Evolutionary conservation across 2,329 filamentous ascomycete genomes (phyloP).

Genomic region (Triangularia setosa): DNA sequence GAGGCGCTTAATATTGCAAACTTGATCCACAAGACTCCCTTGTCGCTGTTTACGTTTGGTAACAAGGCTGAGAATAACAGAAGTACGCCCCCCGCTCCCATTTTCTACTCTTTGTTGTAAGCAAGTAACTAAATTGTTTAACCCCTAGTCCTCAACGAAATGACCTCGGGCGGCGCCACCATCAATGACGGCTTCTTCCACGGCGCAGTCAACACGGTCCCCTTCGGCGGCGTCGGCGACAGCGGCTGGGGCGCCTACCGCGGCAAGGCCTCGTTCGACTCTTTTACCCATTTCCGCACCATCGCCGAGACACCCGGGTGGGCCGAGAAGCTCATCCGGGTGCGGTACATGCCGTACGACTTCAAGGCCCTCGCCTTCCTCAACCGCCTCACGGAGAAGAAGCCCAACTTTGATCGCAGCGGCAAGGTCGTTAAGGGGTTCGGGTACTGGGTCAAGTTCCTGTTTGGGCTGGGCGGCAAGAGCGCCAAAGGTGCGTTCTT

Average conservation of each 20-base stretch:
- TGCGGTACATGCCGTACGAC: conserved; percentile 65
- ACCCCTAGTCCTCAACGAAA: conserved; percentile 51
- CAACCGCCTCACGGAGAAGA: conserved; percentile 39
- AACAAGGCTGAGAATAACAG: conserved; percentile 72
- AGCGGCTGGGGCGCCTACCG: conserved; percentile 75
- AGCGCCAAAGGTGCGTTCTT: conserved; percentile 47
- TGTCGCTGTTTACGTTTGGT: conserved; percentile 83
- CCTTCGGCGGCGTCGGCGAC: conserved; percentile 80
- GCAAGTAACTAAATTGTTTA: conserved; percentile 9
- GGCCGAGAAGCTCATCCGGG: conserved; percentile 62
- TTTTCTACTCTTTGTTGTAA: not conserved
- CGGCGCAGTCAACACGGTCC: conserved; percentile 61
- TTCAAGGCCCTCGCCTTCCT: conserved; percentile 43
- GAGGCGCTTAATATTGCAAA: conserved; percentile 82
- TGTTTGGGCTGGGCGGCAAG: conserved; percentile 50
- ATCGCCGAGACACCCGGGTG: conserved; percentile 61
- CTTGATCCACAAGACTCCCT: conserved; percentile 73
- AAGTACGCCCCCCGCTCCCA: conserved; percentile 50
- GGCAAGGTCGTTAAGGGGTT: conserved; percentile 50
- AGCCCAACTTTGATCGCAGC: conserved; percentile 60
- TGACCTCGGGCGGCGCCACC: conserved; percentile 65
- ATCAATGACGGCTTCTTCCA: conserved; percentile 53
- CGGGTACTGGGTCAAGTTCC: conserved; percentile 50
- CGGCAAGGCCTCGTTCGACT: conserved; percentile 69
- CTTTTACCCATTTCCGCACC: conserved; percentile 56